These are phyloP conservation scores for Trichoderma citrinoviride DNA, from an alignment of 2,329 filamentous ascomycete species.

Conservation along the genomic window DNA sequence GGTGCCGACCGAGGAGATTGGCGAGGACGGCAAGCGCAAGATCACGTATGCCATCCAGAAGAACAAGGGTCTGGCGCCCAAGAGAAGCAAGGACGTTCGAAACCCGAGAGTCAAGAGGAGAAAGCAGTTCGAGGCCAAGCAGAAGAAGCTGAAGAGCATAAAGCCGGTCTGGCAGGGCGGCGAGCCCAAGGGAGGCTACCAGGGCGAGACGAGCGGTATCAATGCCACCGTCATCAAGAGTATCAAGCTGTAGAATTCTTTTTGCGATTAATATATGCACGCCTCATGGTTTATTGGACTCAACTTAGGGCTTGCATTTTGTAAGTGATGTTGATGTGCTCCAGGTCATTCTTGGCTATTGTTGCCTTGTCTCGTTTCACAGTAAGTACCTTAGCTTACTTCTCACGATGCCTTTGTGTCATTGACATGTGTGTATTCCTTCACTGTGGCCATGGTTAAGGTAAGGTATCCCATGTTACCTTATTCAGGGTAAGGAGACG, in stretches of 20 bases:
- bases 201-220: constrained; percentile 91
- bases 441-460: neutral
- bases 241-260: constrained; percentile 71
- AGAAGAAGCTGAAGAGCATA: constrained; percentile 92
- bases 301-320: neutral
- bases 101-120: constrained; percentile 98
- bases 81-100: constrained; percentile 87
- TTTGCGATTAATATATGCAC: neutral
- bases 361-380: too few relatives aligned
- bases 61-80: constrained; percentile 91
- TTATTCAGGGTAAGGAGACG: neutral
- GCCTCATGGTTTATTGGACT: neutral
- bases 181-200: constrained; percentile 80
- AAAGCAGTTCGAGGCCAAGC: constrained; percentile 92
- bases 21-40: constrained; percentile 82
- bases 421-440: too few relatives aligned
- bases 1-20: constrained; percentile 66
- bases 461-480: neutral
- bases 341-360: accelerated
- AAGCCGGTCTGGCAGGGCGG: constrained; percentile 83
- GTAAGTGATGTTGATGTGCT: too few relatives aligned
- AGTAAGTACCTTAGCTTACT: too few relatives aligned
- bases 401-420: neutral
- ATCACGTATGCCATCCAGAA: constrained; percentile 94
- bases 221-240: constrained; percentile 92